Conservation (phyloP, 139 green algal genomes). For the Edaphochlamys debaryana region DNA sequence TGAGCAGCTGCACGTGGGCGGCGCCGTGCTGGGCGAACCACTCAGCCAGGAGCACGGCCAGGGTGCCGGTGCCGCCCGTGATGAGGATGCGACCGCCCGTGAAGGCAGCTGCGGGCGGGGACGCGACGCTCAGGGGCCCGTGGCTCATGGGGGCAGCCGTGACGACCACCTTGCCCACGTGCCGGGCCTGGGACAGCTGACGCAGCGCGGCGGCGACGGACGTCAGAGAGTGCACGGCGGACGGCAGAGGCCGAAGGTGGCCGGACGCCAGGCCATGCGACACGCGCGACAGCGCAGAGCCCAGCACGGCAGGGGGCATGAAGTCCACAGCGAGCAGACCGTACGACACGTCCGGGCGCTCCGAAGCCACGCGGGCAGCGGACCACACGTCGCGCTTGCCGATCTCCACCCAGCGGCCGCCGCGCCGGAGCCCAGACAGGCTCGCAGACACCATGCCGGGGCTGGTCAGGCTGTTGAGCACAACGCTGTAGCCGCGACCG, state of each 20-base stretch:
- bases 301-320: constrained; percentile 67
- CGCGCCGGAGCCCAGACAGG: constrained; percentile 62
- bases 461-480: constrained; percentile 88
- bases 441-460: constrained; percentile 81
- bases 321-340: constrained; percentile 87
- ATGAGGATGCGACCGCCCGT: constrained; percentile 47
- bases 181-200: constrained; percentile 74
- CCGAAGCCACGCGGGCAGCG: constrained; percentile 60
- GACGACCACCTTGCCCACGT: constrained; percentile 86
- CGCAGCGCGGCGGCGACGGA: constrained; percentile 55
- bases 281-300: constrained; percentile 48
- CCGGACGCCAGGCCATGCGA: constrained; percentile 60
- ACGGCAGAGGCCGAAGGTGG: constrained; percentile 45
- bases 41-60: constrained; percentile 63
- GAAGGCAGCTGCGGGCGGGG: neutral
- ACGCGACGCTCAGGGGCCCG: neutral
- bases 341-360: constrained; percentile 84
- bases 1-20: constrained; percentile 37
- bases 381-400: constrained; percentile 91
- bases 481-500: constrained; percentile 68
- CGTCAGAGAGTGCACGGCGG: constrained; percentile 42
- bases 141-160: neutral
- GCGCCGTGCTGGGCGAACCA: constrained; percentile 59
- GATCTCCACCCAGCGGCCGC: constrained; percentile 86
- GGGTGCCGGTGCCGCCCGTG: constrained; percentile 71